A percentile compares a stretch with the other conserved stretches of the same genome.
These are phyloP conservation scores for Lachancea mirantina DNA, from an alignment of 805 yeast genomes.

Conservation along the genomic window DNA sequence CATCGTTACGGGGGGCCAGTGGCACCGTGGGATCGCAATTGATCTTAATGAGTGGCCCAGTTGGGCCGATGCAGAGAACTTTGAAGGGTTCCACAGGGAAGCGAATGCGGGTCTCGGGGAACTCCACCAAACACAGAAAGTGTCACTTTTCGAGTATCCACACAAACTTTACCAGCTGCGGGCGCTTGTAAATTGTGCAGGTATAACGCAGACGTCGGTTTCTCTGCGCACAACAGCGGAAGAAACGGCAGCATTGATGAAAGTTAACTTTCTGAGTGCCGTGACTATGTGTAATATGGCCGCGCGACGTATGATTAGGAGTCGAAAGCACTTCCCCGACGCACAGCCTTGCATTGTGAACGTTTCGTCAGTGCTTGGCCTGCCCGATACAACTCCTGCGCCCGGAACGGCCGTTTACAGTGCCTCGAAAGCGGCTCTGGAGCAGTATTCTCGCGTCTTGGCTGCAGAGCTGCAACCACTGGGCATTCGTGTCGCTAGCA, in stretches of 20 bases:
- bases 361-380: slow-evolving; percentile 25
- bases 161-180: slow-evolving; percentile 19
- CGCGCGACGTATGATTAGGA: slow-evolving; percentile 19
- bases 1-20: slow-evolving; percentile 12
- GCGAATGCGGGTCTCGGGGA: slow-evolving; percentile 1
- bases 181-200: slow-evolving; percentile 29
- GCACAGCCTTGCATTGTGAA: slow-evolving; percentile 21
- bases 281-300: slow-evolving; percentile 20
- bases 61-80: slow-evolving; percentile 13
- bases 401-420: slow-evolving; percentile 29
- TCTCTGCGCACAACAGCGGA: slow-evolving; percentile 15
- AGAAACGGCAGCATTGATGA: slow-evolving; percentile 18
- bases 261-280: slow-evolving; percentile 24
- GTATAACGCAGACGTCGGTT: slow-evolving; percentile 23
- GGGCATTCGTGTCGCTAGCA: slow-evolving; percentile 14
- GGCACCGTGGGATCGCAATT: slow-evolving; percentile 23
- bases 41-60: slow-evolving; percentile 26
- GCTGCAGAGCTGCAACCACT: slow-evolving; percentile 17
- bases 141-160: no score
- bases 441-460: slow-evolving; percentile 21
- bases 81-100: slow-evolving; percentile 9
- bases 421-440: slow-evolving; percentile 28
- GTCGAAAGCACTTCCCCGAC: slow-evolving; percentile 8
- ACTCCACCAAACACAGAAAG: slow-evolving; percentile 2
- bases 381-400: slow-evolving; percentile 9